Conservation (phyloP, 1,284 basidiomycete genomes). For the Agaricales sp. region DNA sequence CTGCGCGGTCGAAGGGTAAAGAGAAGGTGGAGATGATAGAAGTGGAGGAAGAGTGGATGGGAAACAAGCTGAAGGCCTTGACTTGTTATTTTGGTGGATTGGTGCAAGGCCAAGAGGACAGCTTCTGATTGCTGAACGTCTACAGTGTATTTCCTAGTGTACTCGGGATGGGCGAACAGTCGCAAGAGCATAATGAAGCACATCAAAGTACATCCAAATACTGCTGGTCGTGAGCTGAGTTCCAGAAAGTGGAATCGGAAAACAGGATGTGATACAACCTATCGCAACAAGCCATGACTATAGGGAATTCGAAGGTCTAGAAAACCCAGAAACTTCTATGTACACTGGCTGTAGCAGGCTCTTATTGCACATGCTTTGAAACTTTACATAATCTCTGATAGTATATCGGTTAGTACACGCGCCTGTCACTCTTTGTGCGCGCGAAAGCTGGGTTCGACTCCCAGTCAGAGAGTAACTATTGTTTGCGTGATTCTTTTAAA, state of each 20-base stretch:
- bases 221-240: too few species aligned
- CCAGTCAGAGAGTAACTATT: not conserved
- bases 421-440: not conserved
- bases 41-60: slow-evolving; percentile 87
- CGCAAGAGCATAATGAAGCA: too few species aligned
- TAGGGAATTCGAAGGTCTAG: too few species aligned
- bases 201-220: too few species aligned
- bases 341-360: too few species aligned
- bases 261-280: too few species aligned
- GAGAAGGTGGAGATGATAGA: slow-evolving; percentile 47
- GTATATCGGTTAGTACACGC: not conserved
- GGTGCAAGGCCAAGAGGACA: slow-evolving; percentile 48
- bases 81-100: slow-evolving; percentile 79
- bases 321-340: too few species aligned
- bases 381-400: not conserved
- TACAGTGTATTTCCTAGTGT: not conserved
- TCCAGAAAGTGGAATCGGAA: too few species aligned
- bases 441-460: not conserved
- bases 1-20: slow-evolving; percentile 6
- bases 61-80: slow-evolving; percentile 71
- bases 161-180: not conserved
- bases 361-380: too few species aligned
- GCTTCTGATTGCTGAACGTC: slow-evolving; percentile 37
- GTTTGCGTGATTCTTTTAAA: too few species aligned
- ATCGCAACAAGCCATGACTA: too few species aligned